These are phyloP conservation scores for Floccularia luteovirens DNA, from an alignment of 768 basidiomycete genomes.

Conservation along the genomic window DNA sequence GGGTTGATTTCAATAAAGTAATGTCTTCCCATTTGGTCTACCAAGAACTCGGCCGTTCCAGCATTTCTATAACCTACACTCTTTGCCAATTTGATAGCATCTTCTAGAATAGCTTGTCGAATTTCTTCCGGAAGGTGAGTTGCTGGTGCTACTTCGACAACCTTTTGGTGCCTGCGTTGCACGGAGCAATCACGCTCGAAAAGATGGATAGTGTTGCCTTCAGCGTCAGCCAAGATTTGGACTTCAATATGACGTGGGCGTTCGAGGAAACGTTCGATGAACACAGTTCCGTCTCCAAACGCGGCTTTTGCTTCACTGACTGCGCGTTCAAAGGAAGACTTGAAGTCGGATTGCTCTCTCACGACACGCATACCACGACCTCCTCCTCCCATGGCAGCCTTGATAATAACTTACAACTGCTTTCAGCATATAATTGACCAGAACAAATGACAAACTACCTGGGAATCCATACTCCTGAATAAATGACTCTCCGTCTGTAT, in stretches of 20 bases:
- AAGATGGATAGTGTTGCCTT: slow-evolving; percentile 94
- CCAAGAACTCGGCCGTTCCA: slow-evolving; percentile 97
- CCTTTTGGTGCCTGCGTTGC: slow-evolving; percentile 96
- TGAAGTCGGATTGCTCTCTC: slow-evolving; percentile 87
- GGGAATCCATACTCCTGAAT: slow-evolving; percentile 97
- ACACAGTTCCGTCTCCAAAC: slow-evolving; percentile 98
- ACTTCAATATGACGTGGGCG: slow-evolving; percentile 97
- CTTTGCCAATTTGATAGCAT: slow-evolving; percentile 92
- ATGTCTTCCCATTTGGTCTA: slow-evolving; percentile 92
- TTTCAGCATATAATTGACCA: slow-evolving; percentile 1
- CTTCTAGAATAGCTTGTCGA: slow-evolving; percentile 77
- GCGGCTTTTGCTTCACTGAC: slow-evolving; percentile 93
- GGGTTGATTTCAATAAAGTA: slow-evolving; percentile 99
- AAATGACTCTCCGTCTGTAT: slow-evolving; percentile 77
- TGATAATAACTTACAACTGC: slow-evolving; percentile 76
- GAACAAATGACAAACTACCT: slow-evolving; percentile 31
- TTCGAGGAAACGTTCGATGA: slow-evolving; percentile 97
- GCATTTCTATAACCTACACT: slow-evolving; percentile 95
- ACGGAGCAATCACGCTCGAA: slow-evolving; percentile 99
- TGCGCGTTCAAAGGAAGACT: slow-evolving; percentile 83
- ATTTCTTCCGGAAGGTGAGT: slow-evolving; percentile 89
- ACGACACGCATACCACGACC: slow-evolving; percentile 99
- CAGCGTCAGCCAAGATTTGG: slow-evolving; percentile 84
- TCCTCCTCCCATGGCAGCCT: slow-evolving; percentile 98
- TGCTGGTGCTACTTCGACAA: slow-evolving; percentile 97